Evolutionary conservation across 2,329 filamentous ascomycete genomes (phyloP).

Genomic region (Curvularia sp.): DNA sequence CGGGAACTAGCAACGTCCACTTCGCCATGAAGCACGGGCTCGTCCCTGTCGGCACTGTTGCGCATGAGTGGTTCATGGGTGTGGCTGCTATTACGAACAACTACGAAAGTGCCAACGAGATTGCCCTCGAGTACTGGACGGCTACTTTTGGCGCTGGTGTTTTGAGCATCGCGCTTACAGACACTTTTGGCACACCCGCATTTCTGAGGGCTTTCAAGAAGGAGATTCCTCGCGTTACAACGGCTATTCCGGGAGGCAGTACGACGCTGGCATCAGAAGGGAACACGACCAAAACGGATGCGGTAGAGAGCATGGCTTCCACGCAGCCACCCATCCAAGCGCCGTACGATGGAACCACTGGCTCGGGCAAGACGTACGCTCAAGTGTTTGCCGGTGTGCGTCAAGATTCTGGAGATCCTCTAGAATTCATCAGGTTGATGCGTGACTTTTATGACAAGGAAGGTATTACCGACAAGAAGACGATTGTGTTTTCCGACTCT

Average conservation of each 20-base stretch:
- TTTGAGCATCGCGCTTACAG: constrained; percentile 87
- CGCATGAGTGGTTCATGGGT: constrained; percentile 99
- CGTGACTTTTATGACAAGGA: constrained; percentile 79
- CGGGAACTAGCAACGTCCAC: constrained; percentile 95
- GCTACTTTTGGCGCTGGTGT: constrained; percentile 86
- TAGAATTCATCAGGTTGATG: constrained; percentile 79
- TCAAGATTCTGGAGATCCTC: constrained; percentile 88
- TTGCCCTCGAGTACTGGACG: constrained; percentile 86
- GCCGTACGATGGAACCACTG: constrained; percentile 49
- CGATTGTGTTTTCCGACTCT: constrained; percentile 94
- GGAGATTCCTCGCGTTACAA: constrained; percentile 61
- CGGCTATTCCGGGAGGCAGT: constrained; percentile 50
- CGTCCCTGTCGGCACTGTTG: constrained; percentile 84
- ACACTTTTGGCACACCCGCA: constrained; percentile 91
- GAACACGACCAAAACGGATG: constrained; percentile 51
- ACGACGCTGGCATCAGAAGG: constrained; percentile 50
- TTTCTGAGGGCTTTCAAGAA: constrained; percentile 86
- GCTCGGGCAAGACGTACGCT: constrained; percentile 70
- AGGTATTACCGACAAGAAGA: constrained; percentile 80
- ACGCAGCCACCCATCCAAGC: constrained; percentile 55
- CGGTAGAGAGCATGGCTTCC: constrained; percentile 46
- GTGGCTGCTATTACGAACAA: constrained; percentile 89
- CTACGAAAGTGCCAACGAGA: constrained; percentile 83
- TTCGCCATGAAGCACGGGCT: constrained; percentile 92
- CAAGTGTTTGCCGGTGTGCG: constrained; percentile 83